Evolutionary conservation across 2,329 filamentous ascomycete genomes (phyloP).

Genomic region (Fusarium ambrosium): DNA sequence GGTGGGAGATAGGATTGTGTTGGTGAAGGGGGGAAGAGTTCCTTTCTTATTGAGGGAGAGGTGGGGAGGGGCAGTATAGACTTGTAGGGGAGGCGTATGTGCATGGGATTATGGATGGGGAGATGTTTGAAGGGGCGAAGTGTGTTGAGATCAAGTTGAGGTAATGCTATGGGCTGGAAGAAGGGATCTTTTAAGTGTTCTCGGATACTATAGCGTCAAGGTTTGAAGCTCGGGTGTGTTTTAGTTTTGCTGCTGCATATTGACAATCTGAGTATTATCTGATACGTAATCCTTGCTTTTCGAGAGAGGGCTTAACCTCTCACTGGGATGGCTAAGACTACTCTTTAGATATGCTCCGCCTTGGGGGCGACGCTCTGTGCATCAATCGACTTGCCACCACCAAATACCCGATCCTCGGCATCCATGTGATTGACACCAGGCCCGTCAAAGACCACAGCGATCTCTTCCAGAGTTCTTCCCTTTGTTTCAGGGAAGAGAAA

Average conservation of each 20-base stretch:
- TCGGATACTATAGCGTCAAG: too few relatives aligned
- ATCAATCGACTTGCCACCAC: conserved; percentile 14
- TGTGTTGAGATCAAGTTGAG: background rate
- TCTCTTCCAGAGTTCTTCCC: conserved; percentile 31
- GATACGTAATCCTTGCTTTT: background rate
- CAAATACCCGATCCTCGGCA: background rate
- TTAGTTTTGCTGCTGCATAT: background rate
- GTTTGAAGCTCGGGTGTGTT: too few relatives aligned
- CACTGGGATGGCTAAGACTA: too few relatives aligned
- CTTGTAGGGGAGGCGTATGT: background rate
- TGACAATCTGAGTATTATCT: background rate
- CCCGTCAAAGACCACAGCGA: conserved; percentile 24
- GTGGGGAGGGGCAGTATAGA: background rate
- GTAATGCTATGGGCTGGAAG: background rate
- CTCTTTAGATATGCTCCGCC: conserved; percentile 6
- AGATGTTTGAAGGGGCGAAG: background rate
- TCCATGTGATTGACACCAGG: background rate
- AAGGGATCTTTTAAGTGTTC: background rate
- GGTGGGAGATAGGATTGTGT: background rate
- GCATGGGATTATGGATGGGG: background rate
- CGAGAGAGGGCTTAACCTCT: background rate
- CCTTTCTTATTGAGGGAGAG: background rate
- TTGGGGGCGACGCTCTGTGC: background rate
- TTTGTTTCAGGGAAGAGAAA: conserved; percentile 35
- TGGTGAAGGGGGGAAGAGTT: background rate